Evolutionary conservation across 1,284 basidiomycete genomes (phyloP).

Genomic region (Trametes polyzona): DNA sequence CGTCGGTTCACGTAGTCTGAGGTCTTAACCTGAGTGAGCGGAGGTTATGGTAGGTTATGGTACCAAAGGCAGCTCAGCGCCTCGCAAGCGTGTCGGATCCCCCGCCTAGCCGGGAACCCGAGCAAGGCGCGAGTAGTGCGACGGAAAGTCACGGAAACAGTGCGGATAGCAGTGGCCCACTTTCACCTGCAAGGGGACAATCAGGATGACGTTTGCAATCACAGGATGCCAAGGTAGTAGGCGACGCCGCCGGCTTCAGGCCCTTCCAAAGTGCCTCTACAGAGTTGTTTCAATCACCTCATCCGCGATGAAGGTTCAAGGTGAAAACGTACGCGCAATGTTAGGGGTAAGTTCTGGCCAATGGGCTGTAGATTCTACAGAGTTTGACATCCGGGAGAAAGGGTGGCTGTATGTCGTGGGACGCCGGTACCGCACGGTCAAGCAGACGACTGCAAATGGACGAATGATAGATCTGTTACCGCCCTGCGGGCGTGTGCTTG

Average conservation of each 20-base stretch:
- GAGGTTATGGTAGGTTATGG: neutral
- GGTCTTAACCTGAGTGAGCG: neutral
- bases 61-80: neutral
- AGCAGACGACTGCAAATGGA: neutral
- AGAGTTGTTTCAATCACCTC: no score
- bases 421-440: neutral
- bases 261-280: no score
- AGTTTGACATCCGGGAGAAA: neutral
- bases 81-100: no score
- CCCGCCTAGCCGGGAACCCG: no score
- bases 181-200: neutral
- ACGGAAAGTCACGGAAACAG: neutral
- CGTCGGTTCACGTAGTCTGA: no score
- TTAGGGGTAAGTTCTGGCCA: neutral
- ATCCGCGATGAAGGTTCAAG: no score
- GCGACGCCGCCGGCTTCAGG: neutral
- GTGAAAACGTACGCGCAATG: no score
- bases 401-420: slow-evolving; percentile 14
- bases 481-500: neutral
- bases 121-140: neutral
- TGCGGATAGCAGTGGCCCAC: neutral
- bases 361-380: neutral
- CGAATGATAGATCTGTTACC: slow-evolving; percentile 6
- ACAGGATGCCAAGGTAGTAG: slow-evolving; percentile 1
- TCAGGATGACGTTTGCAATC: neutral